phyloP scores from a whole-genome alignment of 495 filamentous ascomycete genomes.

The Penicillium bialowiezense region DNA sequence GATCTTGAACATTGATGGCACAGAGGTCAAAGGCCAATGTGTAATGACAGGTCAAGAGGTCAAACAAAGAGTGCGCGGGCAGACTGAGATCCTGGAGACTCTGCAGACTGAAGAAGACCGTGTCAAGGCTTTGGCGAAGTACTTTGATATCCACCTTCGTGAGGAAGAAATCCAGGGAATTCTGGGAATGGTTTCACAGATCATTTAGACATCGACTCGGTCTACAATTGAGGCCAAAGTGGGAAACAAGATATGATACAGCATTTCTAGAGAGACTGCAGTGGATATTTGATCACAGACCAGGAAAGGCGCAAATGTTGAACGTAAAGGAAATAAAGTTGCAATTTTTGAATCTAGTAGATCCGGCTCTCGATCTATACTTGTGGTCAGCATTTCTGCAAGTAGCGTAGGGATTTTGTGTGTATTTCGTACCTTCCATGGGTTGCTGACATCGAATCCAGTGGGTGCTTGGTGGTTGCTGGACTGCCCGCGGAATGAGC shows the following conservation, averaged over 20 bases:
- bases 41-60: constrained; percentile 54
- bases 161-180: constrained; percentile 51
- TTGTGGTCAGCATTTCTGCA: constrained; percentile 11
- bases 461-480: constrained; percentile 73
- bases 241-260: constrained; percentile 25
- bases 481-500: constrained; percentile 78
- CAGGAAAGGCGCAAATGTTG: constrained; percentile 21
- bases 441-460: constrained; percentile 92
- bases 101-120: constrained; percentile 53
- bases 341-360: constrained; percentile 32
- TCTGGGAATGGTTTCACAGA: constrained; percentile 44
- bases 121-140: constrained; percentile 48
- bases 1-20: constrained; percentile 34
- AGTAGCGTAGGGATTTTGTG: background rate
- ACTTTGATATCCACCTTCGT: constrained; percentile 54
- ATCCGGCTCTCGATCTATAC: constrained; percentile 42
- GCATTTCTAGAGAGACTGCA: constrained; percentile 23
- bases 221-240: constrained; percentile 7
- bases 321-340: constrained; percentile 19
- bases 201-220: constrained; percentile 27
- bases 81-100: constrained; percentile 47
- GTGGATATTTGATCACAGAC: constrained; percentile 25
- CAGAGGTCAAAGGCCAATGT: constrained; percentile 53
- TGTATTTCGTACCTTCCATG: constrained; percentile 71
- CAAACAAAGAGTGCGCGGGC: constrained; percentile 54